Conservation (phyloP, 495 filamentous ascomycete species). For the Monascus purpureus region DNA sequence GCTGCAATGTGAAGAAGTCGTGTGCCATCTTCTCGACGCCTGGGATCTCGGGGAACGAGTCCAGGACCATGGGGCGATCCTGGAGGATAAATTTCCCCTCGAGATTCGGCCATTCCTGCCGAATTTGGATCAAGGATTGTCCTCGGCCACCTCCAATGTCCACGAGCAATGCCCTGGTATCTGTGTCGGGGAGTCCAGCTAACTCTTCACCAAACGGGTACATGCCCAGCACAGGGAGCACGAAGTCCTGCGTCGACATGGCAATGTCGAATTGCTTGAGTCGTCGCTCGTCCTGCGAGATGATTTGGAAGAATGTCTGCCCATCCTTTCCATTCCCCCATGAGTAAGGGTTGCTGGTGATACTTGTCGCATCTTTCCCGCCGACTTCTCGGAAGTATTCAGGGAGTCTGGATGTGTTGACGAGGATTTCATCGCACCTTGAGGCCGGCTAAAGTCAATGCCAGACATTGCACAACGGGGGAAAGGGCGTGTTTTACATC, state of each 20-base stretch:
- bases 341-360: slow-evolving; percentile 6
- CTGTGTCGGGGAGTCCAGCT: slow-evolving; percentile 49
- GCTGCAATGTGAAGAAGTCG: slow-evolving; percentile 2
- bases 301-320: slow-evolving; percentile 9
- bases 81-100: slow-evolving; percentile 1
- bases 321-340: slow-evolving; percentile 9
- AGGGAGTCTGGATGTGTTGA: slow-evolving; percentile 5
- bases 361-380: slow-evolving; percentile 5
- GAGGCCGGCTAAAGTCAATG: not conserved
- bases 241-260: slow-evolving; percentile 8
- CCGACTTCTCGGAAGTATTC: slow-evolving; percentile 8
- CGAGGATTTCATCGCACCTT: slow-evolving; percentile 10
- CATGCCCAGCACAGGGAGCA: slow-evolving; percentile 10
- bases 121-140: slow-evolving; percentile 1
- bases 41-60: not conserved
- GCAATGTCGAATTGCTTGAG: slow-evolving; percentile 8
- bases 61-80: slow-evolving; percentile 1
- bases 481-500: slow-evolving; percentile 1
- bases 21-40: slow-evolving; percentile 1
- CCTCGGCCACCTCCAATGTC: slow-evolving; percentile 2
- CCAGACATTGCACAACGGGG: not conserved
- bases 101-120: slow-evolving; percentile 1
- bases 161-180: slow-evolving; percentile 1
- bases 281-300: slow-evolving; percentile 6
- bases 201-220: slow-evolving; percentile 46